phyloP scores from a whole-genome alignment of 805 yeast genomes.

The Ogataea wickerhamii region DNA sequence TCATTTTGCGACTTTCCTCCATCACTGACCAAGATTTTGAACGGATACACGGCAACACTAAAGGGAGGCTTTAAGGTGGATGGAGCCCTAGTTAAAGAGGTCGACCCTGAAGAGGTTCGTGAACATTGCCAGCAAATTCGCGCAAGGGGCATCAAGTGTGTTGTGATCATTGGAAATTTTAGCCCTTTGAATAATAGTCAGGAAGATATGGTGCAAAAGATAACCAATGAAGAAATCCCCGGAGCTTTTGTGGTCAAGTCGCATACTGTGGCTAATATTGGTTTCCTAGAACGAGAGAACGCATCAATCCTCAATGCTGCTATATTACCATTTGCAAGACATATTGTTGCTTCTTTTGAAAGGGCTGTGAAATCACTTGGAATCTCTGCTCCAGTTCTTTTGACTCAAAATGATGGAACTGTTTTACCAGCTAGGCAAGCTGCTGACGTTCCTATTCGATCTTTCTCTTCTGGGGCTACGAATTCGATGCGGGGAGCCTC shows the following conservation, averaged over 20 bases:
- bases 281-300: conserved; percentile 45
- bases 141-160: conserved; percentile 31
- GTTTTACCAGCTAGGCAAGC: conserved; percentile 40
- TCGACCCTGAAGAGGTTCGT: conserved; percentile 27
- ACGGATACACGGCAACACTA: conserved; percentile 35
- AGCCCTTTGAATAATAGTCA: conserved; percentile 38
- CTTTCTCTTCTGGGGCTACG: conserved; percentile 49
- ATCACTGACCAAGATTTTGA: conserved; percentile 33
- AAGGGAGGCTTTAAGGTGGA: conserved; percentile 43
- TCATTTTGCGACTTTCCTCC: conserved; percentile 46
- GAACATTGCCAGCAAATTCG: conserved; percentile 27
- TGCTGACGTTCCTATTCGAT: conserved; percentile 38
- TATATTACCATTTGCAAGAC: conserved; percentile 39
- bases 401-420: conserved; percentile 49
- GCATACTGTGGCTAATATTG: conserved; percentile 40
- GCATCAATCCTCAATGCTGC: conserved; percentile 46
- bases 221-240: conserved; percentile 34
- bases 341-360: conserved; percentile 38
- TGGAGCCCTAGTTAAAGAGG: conserved; percentile 35
- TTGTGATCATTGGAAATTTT: conserved; percentile 42
- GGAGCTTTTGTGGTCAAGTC: conserved; percentile 36
- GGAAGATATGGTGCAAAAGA: conserved; percentile 33
- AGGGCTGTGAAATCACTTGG: conserved; percentile 37
- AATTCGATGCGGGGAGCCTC: conserved; percentile 48
- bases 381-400: conserved; percentile 36